A percentile compares a stretch with the other conserved stretches of the same genome.
Conservation (phyloP, 1,284 basidiomycete species). For the Ganoderma leucocontextum region DNA sequence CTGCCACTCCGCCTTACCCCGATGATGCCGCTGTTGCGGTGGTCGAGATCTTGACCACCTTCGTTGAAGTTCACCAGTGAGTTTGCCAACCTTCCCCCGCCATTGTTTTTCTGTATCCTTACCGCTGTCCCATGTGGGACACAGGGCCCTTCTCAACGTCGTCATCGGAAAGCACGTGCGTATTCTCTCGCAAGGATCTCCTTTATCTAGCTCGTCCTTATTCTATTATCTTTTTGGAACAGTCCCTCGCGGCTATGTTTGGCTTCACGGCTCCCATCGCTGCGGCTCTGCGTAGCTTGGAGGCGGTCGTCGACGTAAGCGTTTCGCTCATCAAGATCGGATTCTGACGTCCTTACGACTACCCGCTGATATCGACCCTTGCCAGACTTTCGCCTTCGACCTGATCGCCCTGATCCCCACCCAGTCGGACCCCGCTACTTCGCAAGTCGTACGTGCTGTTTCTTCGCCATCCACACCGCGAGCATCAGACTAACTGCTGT, state of each 20-base stretch:
- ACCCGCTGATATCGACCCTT: no score
- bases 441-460: conserved; percentile 3
- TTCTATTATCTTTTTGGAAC: neutral
- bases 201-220: neutral
- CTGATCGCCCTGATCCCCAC: conserved; percentile 5
- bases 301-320: conserved; percentile 5
- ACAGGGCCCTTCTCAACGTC: neutral
- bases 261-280: conserved; percentile 6
- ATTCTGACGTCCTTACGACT: no score
- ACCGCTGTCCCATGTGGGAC: neutral
- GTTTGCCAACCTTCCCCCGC: neutral
- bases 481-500: neutral
- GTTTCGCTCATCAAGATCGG: neutral
- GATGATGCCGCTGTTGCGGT: neutral
- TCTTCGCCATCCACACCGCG: neutral
- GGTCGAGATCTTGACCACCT: conserved; percentile 7
- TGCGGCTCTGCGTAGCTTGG: conserved; percentile 1
- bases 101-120: neutral
- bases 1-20: neutral
- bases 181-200: neutral
- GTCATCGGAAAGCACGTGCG: conserved; percentile 8
- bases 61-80: conserved; percentile 8
- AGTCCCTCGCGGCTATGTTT: conserved; percentile 7
- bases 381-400: conserved; percentile 6
- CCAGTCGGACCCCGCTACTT: neutral